Evolutionary conservation across 495 filamentous ascomycete genomes (phyloP).

Genomic region (Penicillium cosmopolitanum): DNA sequence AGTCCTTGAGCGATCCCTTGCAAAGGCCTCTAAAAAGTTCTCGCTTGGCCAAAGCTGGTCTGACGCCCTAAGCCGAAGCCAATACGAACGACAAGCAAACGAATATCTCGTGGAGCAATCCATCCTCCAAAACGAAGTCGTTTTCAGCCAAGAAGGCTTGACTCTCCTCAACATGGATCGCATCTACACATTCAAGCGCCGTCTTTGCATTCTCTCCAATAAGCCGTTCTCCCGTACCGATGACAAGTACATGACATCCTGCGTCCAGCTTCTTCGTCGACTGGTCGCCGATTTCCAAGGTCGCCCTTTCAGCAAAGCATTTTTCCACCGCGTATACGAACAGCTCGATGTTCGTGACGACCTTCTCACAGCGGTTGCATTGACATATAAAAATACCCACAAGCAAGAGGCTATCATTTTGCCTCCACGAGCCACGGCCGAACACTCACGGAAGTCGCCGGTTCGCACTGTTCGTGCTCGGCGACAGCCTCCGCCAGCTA

Average conservation of each 20-base stretch:
- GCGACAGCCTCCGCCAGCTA: slow-evolving; percentile 19
- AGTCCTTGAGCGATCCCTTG: slow-evolving; percentile 43
- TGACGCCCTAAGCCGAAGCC: slow-evolving; percentile 41
- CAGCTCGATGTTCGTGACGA: slow-evolving; percentile 60
- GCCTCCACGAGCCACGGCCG: slow-evolving; percentile 29
- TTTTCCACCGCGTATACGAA: slow-evolving; percentile 64
- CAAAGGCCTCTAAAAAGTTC: slow-evolving; percentile 49
- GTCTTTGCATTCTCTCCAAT: slow-evolving; percentile 59
- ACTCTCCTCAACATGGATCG: slow-evolving; percentile 70
- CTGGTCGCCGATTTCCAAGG: slow-evolving; percentile 63
- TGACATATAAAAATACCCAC: slow-evolving; percentile 60
- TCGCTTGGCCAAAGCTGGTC: slow-evolving; percentile 49
- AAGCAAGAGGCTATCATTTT: slow-evolving; percentile 51
- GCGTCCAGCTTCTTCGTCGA: slow-evolving; percentile 60
- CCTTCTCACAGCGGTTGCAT: slow-evolving; percentile 58
- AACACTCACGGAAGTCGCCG: slow-evolving; percentile 28
- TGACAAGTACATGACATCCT: slow-evolving; percentile 50
- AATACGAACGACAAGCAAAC: slow-evolving; percentile 42
- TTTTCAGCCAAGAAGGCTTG: slow-evolving; percentile 72
- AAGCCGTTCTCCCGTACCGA: slow-evolving; percentile 30
- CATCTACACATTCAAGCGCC: slow-evolving; percentile 72
- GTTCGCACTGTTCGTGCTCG: slow-evolving; percentile 29
- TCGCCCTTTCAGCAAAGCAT: slow-evolving; percentile 58
- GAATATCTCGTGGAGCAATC: slow-evolving; percentile 66
- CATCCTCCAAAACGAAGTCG: slow-evolving; percentile 66